Conservation (phyloP, 164 flowering plant species). For the Stephania yunnanensis region DNA sequence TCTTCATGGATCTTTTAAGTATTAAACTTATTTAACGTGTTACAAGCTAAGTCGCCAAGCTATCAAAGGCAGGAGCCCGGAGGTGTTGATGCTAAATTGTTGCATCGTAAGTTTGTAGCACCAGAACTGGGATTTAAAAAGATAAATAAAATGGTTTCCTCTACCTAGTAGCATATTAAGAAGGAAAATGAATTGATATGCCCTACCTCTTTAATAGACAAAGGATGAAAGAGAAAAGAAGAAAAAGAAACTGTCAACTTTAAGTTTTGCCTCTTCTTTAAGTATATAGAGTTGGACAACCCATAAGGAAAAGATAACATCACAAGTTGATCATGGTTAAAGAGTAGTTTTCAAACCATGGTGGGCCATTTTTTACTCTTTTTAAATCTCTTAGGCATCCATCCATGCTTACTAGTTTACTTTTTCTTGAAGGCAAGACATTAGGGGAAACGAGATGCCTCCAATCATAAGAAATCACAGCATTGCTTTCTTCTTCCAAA, state of each 20-base stretch:
- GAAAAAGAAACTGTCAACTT: not conserved
- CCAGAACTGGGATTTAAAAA: not conserved
- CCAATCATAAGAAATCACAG: not conserved
- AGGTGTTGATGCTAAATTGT: not conserved
- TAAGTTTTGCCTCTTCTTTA: not conserved
- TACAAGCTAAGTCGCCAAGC: not conserved
- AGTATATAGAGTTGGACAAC: not conserved
- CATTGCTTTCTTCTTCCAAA: not conserved
- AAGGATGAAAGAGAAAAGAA: not conserved
- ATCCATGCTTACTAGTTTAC: not conserved
- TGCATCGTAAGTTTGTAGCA: not conserved
- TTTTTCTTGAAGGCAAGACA: not conserved
- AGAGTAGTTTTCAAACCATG: not conserved
- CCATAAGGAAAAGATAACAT: not conserved
- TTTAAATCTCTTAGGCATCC: not conserved
- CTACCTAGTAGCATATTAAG: not conserved
- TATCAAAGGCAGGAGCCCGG: not conserved
- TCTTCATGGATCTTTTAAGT: not conserved
- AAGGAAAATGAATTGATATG: not conserved
- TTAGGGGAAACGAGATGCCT: not conserved
- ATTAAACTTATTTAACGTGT: not conserved
- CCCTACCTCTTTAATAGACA: not conserved
- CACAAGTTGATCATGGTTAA: not conserved
- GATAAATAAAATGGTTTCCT: not conserved
- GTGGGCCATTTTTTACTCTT: not conserved